Evolutionary conservation across 2,329 filamentous ascomycete species (phyloP), one percentile per base, ranked within the genome.

Genomic region (Colletotrichum costaricense): DNA sequence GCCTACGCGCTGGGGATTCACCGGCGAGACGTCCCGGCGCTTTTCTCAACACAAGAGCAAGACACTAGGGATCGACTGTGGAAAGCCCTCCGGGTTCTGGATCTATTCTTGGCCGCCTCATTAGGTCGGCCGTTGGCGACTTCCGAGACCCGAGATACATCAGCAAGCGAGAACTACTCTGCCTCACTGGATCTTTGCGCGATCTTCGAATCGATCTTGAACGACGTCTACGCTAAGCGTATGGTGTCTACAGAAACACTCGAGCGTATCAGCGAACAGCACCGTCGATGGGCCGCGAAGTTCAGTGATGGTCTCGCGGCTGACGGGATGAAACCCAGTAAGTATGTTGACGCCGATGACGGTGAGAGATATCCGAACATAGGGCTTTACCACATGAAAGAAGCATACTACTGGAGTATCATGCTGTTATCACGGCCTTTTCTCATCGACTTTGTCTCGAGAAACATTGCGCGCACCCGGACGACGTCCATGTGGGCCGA

Each of bases 361-460:
- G 75, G 76, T 19, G 73, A 69, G 9, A 60, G 72, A 4, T 66
- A 74, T 6, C 78, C 78, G 3, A 80, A 80, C 60, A 77, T 81
- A 24, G 78, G 77, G 16, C 76, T 81, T 11, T 75, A 73, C 33
- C 77, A 84, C 26, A 73, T 84, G 9, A 83, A 82, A 42, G 75
- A 81, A 26, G 82, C 81, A 0, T 83, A 82, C 1, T 84, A 84
- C 66, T 83, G 81, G 81, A 80, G 80, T 0, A 80, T 84, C 16
- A 83, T 84, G 75, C 75, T 84, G 0, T 57, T 83, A 0, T 82
- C 83, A 0, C 78, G 81, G 5, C 82, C 82, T 0, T 84, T 82
- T 22, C 77, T 84, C 0, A 77, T 82, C 49, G 79, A 83, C n/a
- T 71, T 54, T 49, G 77, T 78, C 22, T 75, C 66, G 7, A 73